Conservation (phyloP, 768 basidiomycete genomes). For the Hirschioporus abietinus region DNA sequence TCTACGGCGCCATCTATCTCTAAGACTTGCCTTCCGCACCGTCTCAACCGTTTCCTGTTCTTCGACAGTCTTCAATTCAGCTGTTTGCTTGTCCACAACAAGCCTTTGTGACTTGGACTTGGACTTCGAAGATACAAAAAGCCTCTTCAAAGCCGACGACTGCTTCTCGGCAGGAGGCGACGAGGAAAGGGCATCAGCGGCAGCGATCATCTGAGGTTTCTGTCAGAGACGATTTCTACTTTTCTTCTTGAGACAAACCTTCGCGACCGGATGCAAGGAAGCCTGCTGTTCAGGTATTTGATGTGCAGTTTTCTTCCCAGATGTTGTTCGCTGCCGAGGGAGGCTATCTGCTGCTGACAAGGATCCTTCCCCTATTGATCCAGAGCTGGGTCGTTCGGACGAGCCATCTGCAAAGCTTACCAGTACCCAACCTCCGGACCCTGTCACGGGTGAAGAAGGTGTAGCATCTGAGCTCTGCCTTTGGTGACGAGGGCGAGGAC, state of each 20-base stretch:
- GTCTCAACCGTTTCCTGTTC: not conserved
- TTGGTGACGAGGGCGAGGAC: not conserved
- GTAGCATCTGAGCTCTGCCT: not conserved
- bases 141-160: not conserved
- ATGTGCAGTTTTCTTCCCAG: not conserved
- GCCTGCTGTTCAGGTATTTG: not conserved
- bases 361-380: not conserved
- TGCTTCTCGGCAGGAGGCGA: slow-evolving; percentile 30
- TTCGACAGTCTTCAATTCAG: not conserved
- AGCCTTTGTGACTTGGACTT: not conserved
- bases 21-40: not conserved
- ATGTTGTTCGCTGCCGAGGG: not conserved
- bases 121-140: not conserved
- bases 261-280: slow-evolving; percentile 11
- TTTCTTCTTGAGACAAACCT: slow-evolving; percentile 24
- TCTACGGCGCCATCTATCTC: not conserved
- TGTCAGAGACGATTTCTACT: slow-evolving; percentile 28
- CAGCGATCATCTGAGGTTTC: slow-evolving; percentile 23
- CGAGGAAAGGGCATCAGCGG: slow-evolving; percentile 31
- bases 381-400: not conserved
- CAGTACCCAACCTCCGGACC: not conserved
- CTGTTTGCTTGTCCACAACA: not conserved
- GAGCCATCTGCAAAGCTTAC: not conserved
- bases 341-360: not conserved
- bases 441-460: not conserved